phyloP scores from a whole-genome alignment of 2,329 filamentous ascomycete genomes.

The Fusarium sp. region DNA sequence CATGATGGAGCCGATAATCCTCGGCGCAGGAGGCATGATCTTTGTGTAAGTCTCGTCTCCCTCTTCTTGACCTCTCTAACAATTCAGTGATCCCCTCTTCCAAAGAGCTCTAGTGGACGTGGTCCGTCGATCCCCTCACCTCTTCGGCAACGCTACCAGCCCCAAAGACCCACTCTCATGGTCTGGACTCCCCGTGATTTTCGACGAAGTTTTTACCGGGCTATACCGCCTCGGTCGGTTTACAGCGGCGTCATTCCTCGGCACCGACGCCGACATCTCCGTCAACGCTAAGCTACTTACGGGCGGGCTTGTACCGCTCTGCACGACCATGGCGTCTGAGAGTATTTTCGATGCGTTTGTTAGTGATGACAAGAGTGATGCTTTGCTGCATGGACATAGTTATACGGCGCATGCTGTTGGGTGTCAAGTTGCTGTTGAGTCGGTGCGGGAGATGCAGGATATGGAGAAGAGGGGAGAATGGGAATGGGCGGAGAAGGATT shows the following conservation, averaged over 20 bases:
- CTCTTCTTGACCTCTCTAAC: constrained; percentile 16
- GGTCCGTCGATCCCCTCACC: constrained; percentile 67
- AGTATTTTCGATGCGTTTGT: constrained; percentile 78
- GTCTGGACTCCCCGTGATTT: constrained; percentile 81
- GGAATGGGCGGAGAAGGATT: constrained; percentile 49
- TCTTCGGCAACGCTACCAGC: constrained; percentile 57
- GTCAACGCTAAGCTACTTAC: constrained; percentile 88
- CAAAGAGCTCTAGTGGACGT: constrained; percentile 76
- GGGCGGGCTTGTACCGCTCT: constrained; percentile 81
- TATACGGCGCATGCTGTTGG: constrained; percentile 88
- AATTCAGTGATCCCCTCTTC: constrained; percentile 78
- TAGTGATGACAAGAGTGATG: constrained; percentile 79
- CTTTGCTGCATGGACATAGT: constrained; percentile 84
- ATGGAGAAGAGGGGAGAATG: constrained; percentile 69
- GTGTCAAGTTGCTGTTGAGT: constrained; percentile 79
- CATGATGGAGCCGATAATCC: constrained; percentile 81
- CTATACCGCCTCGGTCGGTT: constrained; percentile 82
- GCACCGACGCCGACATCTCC: constrained; percentile 75
- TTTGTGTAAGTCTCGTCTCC: constrained; percentile 68
- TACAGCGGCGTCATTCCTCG: constrained; percentile 75
- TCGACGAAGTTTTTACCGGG: constrained; percentile 90
- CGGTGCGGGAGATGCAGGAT: constrained; percentile 66
- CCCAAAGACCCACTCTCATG: constrained; percentile 57
- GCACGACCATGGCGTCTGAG: constrained; percentile 78
- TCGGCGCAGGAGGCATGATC: constrained; percentile 86